These are phyloP conservation scores for Aspergillus alliaceus DNA, from an alignment of 2,329 filamentous ascomycete genomes.

Conservation along the genomic window DNA sequence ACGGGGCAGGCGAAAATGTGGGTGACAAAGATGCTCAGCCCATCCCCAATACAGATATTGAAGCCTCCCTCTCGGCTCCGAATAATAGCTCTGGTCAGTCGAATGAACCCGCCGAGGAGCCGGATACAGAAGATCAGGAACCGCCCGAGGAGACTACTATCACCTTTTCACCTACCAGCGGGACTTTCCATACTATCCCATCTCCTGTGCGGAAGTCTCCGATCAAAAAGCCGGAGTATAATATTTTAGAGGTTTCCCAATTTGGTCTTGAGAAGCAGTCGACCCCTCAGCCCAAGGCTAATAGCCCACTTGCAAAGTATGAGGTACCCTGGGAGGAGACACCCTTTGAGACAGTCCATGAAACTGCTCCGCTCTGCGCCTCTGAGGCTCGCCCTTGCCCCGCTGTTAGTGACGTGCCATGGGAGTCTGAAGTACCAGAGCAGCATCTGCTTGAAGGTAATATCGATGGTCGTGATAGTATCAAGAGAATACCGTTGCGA, in stretches of 20 bases:
- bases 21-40: conserved; percentile 1
- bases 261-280: conserved; percentile 7
- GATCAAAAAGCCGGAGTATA: conserved; percentile 21
- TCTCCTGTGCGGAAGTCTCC: conserved; percentile 35
- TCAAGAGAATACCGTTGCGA: conserved; percentile 34
- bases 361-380: conserved; percentile 11
- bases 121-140: conserved; percentile 13
- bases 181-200: conserved; percentile 44
- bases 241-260: conserved; percentile 15
- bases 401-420: conserved; percentile 9
- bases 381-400: conserved; percentile 12
- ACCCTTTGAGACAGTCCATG: conserved; percentile 11
- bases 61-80: background rate
- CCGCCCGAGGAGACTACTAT: conserved; percentile 37
- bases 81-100: background rate
- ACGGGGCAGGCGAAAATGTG: background rate
- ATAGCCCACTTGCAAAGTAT: conserved; percentile 11
- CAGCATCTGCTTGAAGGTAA: conserved; percentile 1
- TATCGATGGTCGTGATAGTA: conserved; percentile 21
- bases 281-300: conserved; percentile 2
- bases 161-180: conserved; percentile 44
- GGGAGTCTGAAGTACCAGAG: conserved; percentile 9
- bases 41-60: background rate
- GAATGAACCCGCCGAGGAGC: background rate
- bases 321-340: conserved; percentile 7